phyloP scores from a whole-genome alignment of 1,284 basidiomycete genomes.

The Cutaneotrichosporon mucoides region DNA sequence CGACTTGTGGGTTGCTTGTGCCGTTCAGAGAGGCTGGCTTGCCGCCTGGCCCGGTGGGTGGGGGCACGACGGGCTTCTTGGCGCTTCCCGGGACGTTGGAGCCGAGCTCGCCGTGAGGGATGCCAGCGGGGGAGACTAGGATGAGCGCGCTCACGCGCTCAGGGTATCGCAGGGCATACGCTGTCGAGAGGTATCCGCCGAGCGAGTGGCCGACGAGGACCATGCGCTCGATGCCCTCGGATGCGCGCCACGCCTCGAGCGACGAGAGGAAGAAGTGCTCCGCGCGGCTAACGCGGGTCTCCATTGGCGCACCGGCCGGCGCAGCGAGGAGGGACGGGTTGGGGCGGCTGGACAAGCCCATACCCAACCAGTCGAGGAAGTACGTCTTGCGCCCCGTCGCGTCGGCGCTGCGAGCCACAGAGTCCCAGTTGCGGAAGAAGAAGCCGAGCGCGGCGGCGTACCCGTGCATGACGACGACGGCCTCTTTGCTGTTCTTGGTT shows the following conservation, averaged over 20 bases:
- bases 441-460: constrained; percentile 82
- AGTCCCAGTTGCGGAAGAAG: constrained; percentile 52
- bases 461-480: constrained; percentile 76
- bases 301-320: constrained; percentile 33
- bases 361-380: constrained; percentile 93
- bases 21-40: constrained; percentile 28
- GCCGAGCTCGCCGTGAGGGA: constrained; percentile 59
- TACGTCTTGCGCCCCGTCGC: constrained; percentile 63
- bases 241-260: constrained; percentile 80
- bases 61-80: neutral
- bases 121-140: constrained; percentile 83
- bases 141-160: constrained; percentile 50
- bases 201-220: constrained; percentile 74
- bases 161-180: constrained; percentile 81
- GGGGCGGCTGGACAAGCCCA: constrained; percentile 82
- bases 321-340: constrained; percentile 41
- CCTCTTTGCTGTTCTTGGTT: constrained; percentile 57
- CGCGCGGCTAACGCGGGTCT: constrained; percentile 58
- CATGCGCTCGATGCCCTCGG: constrained; percentile 79
- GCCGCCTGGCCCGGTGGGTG: constrained; percentile 34
- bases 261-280: constrained; percentile 90
- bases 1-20: neutral
- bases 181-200: constrained; percentile 76
- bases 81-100: neutral
- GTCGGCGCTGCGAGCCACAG: constrained; percentile 55